phyloP scores from a whole-genome alignment of 2,329 filamentous ascomycete species.

The Aureobasidium lini region DNA sequence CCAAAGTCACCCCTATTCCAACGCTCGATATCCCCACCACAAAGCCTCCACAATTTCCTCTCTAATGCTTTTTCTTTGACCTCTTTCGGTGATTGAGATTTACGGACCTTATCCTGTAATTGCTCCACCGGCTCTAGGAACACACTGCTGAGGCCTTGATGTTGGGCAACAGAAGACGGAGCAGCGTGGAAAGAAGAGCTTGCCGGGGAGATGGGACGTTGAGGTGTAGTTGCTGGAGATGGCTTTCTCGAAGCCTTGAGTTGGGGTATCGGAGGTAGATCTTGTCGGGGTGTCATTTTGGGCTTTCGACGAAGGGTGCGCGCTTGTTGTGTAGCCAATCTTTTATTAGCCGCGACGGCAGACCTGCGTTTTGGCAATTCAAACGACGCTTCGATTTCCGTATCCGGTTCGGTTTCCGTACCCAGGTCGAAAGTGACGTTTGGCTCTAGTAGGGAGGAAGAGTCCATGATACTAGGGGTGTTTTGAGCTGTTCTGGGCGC shows the following conservation, averaged over 20 bases:
- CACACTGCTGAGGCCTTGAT: neutral
- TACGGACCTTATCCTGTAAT: constrained; percentile 16
- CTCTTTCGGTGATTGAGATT: constrained; percentile 15
- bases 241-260: neutral
- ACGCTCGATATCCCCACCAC: constrained; percentile 24
- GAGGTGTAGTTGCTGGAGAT: neutral
- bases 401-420: neutral
- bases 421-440: neutral
- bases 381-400: neutral
- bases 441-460: neutral
- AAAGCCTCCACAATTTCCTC: constrained; percentile 25
- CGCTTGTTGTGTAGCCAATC: neutral
- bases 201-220: neutral
- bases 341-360: neutral
- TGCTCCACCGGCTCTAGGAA: neutral
- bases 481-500: constrained; percentile 19
- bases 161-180: neutral
- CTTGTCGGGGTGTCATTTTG: neutral
- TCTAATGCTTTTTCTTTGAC: constrained; percentile 18
- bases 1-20: constrained; percentile 32
- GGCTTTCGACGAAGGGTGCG: neutral
- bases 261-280: neutral
- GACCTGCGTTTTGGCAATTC: constrained; percentile 8
- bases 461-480: constrained; percentile 9
- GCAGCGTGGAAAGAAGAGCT: neutral